Evolutionary conservation across 1,284 basidiomycete genomes (phyloP).

Genomic region (Ustilago cynodontis): DNA sequence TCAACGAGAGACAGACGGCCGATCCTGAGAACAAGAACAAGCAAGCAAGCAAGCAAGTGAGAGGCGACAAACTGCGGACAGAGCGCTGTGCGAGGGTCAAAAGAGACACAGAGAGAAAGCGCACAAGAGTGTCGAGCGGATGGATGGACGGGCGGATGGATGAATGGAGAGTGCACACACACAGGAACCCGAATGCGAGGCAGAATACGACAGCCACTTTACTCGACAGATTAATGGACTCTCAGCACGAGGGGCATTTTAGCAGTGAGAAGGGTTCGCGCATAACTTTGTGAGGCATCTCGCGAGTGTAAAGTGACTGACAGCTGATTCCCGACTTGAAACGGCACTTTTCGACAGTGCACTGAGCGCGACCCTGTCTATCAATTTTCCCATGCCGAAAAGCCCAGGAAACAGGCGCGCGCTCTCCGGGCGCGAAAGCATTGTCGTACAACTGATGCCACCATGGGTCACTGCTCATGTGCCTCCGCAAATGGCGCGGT

Average conservation of each 20-base stretch:
- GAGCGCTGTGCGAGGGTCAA: neutral
- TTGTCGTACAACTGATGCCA: neutral
- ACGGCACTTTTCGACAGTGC: slow-evolving; percentile 22
- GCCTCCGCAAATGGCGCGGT: too few species aligned
- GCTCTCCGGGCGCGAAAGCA: neutral
- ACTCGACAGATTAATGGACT: slow-evolving; percentile 2
- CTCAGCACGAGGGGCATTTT: neutral
- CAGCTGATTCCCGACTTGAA: slow-evolving; percentile 21
- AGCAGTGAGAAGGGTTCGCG: neutral
- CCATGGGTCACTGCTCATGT: slow-evolving; percentile 1
- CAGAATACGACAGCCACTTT: slow-evolving; percentile 2
- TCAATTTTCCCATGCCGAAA: slow-evolving; percentile 1
- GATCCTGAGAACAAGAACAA: neutral
- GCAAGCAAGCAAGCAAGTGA: neutral
- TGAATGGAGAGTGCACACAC: neutral
- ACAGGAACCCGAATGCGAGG: slow-evolving; percentile 2
- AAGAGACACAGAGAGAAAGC: neutral
- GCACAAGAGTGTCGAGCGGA: neutral
- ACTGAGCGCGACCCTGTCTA: slow-evolving; percentile 11
- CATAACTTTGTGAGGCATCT: slow-evolving; percentile 3
- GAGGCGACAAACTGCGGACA: neutral
- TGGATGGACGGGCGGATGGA: neutral
- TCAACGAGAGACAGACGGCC: neutral
- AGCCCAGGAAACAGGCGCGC: neutral
- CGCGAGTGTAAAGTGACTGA: slow-evolving; percentile 16